Base-by-base conservation (phyloP, 2,329 filamentous ascomycete species). In the Orbilia ellipsospora region DNA sequence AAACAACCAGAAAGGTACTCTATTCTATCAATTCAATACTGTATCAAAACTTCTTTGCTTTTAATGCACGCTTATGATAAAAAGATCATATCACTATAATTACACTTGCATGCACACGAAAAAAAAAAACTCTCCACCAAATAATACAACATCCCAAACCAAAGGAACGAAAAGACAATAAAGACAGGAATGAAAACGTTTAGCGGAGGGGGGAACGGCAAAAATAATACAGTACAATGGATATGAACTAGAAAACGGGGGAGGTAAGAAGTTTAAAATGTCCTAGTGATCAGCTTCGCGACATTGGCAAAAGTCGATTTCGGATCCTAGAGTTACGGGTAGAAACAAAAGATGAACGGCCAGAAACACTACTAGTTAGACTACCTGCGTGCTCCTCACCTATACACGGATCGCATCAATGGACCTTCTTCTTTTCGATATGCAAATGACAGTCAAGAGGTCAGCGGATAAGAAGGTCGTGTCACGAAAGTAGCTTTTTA, bases 51-150 rank as follows among this genome's bases (percentile, higher is more conserved):
- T n/a, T 4, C 23, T 2, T 45, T 12, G 23, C 13, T 68, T 68
- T 61, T 56, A 42, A 50, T 59, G 55, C 55, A 69, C 59, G 31
- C 42, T 69, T 50, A 61, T 51, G 55, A 45, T 50, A 18, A 59
- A 18, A 59, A 16, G 4, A 48, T 48, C 36, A 40, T 20, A 40
- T 69, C 65, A 69, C 65, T 69, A 69, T 26, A 62, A 62, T 59
- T 69, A 69, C 65, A 69, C 48, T 69, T 61, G 55, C 64, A 57
- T 36, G 5, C 31, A 36, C 31, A 36, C 31, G 8, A 1, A 10
- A 48, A 36, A 1, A 10, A 48, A 44, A 44, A 26, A 13, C 16
- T 20, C 36, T 55, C 42, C 48, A 40, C 26, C 56, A 62, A 36
- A 56, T n/a, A 48, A 48, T 48, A 48, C 15, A 52, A 31, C 6